A percentile compares a stretch with the other conserved stretches of the same genome.
phyloP scores from a whole-genome alignment of 2,329 filamentous ascomycete genomes.

The Aspergillus sergii region DNA sequence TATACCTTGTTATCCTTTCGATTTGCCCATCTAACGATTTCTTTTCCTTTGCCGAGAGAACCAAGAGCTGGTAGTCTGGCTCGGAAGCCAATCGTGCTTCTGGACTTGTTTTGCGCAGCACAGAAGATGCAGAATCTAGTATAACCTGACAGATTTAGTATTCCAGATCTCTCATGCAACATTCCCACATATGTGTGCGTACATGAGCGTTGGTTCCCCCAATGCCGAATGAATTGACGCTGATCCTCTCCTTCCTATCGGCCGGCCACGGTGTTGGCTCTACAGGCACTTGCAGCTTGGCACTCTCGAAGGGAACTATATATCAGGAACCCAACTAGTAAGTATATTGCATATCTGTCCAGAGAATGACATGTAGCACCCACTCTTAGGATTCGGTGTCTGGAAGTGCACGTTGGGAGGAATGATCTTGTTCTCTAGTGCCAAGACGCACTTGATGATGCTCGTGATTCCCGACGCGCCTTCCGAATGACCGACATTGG shows the following conservation, averaged over 20 bases:
- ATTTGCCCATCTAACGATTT: constrained; percentile 16
- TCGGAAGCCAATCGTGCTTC: background rate
- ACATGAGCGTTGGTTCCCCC: constrained; percentile 29
- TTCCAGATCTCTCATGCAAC: too few species aligned
- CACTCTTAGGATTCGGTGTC: constrained; percentile 29
- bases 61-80: constrained; percentile 8
- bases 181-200: background rate
- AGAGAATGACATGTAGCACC: constrained; percentile 1
- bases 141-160: constrained; percentile 6
- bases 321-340: background rate
- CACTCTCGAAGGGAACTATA: constrained; percentile 20
- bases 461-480: constrained; percentile 30
- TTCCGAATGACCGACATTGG: constrained; percentile 32
- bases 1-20: constrained; percentile 10
- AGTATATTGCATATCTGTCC: background rate
- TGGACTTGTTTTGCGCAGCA: background rate
- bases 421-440: constrained; percentile 26
- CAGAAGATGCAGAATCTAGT: constrained; percentile 14
- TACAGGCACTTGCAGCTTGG: constrained; percentile 20
- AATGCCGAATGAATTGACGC: constrained; percentile 39
- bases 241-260: constrained; percentile 25
- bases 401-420: constrained; percentile 33
- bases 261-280: constrained; percentile 29
- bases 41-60: constrained; percentile 20
- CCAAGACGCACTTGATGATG: constrained; percentile 29